Evolutionary conservation across 2,329 filamentous ascomycete genomes (phyloP).

Genomic region (Tolypocladium amazonense): DNA sequence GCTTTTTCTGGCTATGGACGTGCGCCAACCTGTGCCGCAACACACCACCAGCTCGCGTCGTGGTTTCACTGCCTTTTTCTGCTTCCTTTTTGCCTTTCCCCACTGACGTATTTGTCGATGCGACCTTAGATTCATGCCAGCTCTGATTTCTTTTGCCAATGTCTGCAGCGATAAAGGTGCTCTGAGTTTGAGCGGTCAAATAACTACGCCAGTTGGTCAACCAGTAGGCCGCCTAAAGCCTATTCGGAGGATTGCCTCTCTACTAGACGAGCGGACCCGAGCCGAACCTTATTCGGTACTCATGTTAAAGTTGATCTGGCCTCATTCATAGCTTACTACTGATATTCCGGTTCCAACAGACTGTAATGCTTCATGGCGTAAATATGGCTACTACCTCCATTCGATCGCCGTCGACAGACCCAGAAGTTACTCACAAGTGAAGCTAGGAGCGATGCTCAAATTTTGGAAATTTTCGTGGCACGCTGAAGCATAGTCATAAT

Average conservation of each 20-base stretch:
- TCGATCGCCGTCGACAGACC: background rate
- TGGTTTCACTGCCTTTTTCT: background rate
- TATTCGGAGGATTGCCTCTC: too few species aligned
- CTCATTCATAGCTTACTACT: background rate
- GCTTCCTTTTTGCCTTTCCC: background rate
- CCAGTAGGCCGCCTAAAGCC: background rate
- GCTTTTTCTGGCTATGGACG: background rate
- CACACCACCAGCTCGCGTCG: background rate
- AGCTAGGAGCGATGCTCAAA: background rate
- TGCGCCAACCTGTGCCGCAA: background rate
- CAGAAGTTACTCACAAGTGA: background rate
- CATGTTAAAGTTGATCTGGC: too few species aligned
- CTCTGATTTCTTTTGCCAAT: background rate
- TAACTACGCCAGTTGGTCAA: background rate
- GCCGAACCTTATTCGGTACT: too few species aligned
- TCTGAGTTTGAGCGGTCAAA: background rate
- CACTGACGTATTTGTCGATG: background rate
- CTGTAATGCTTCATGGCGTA: background rate
- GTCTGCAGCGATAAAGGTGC: background rate
- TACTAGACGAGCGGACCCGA: too few species aligned
- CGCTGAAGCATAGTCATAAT: background rate
- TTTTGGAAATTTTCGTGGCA: background rate
- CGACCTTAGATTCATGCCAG: background rate
- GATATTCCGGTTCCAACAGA: background rate
- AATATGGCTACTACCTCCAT: background rate